Evolutionary conservation across 1,284 basidiomycete genomes (phyloP), one percentile per base, ranked within the genome.

Genomic region (Quambalaria eucalypti): DNA sequence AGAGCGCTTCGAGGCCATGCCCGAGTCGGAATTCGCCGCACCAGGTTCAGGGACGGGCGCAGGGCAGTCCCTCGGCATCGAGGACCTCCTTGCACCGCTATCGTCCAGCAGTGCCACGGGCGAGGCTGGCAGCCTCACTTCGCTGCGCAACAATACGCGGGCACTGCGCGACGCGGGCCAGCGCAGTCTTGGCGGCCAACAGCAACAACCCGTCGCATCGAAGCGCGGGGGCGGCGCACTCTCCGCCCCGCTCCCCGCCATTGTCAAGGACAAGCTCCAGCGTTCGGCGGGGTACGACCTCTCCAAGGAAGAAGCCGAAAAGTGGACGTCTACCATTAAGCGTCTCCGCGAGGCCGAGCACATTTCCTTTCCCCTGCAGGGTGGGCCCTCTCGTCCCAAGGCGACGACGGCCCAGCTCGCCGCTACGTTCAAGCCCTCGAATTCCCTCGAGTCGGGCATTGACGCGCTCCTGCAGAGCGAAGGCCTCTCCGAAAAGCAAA

Each of bases 261-360:
- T 90, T 30, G 83, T 85, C 0, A 89, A 96, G 74, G 91, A 96
- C 61, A 85, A 87, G 46, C 78, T 97, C 1, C 91, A 96, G 68
- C 85, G 93, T 44, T 85, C 90, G 73, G 93, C 90, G 2, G 95
- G 93, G 0, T 96, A 96, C 76, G 88, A 91, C 68, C 83, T 87
- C 76, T 95, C 91, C 2, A 90, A 89, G 71, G 83, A 84, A 64
- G 92, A 97, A 75, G 87, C 93, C 2, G 84, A 88, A 63, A 95
- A 93, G 78, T 98, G 93, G 93, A 84, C 84, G 46, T 84, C 84
- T 8, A 88, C 90, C 2, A 96, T 95, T 57, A 70, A 71, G 51
- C 65, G 62, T 25, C 47, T 74, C 10, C 48, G 62, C 2, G 66
- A 89, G 83, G 90, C 91, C 4, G 90, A 95, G 66, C 88, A 93